These are phyloP conservation scores for Epichloe bromicola DNA, from an alignment of 2,329 filamentous ascomycete species.

Conservation along the genomic window DNA sequence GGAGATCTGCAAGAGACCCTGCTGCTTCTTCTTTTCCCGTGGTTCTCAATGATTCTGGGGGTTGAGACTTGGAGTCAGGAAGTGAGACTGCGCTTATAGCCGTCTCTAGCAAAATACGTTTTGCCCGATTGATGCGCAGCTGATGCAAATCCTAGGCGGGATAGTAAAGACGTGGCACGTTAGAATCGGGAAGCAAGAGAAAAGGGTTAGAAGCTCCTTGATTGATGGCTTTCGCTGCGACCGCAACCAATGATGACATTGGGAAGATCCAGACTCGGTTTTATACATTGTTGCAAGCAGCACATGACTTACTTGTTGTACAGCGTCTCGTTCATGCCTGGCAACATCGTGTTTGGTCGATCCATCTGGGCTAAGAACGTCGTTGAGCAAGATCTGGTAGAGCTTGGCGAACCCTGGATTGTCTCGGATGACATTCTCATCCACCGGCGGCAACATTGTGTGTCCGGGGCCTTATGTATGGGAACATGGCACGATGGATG, in stretches of 20 bases:
- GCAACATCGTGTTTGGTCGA: slow-evolving; percentile 40
- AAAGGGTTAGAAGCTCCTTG: too few species aligned
- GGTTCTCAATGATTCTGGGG: slow-evolving; percentile 6
- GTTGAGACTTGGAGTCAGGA: slow-evolving; percentile 9
- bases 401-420: slow-evolving; percentile 50
- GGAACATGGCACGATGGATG: background rate
- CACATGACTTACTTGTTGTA: slow-evolving; percentile 30
- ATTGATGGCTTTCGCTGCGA: background rate
- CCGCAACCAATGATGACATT: background rate
- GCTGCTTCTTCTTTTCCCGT: slow-evolving; percentile 17
- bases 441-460: slow-evolving; percentile 45
- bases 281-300: background rate
- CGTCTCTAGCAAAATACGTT: slow-evolving; percentile 35
- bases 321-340: slow-evolving; percentile 34
- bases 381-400: slow-evolving; percentile 39
- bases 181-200: background rate
- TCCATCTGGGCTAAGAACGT: slow-evolving; percentile 43
- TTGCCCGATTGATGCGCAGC: slow-evolving; percentile 34
- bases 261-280: too few species aligned
- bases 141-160: slow-evolving; percentile 32
- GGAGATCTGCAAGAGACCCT: slow-evolving; percentile 36
- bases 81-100: slow-evolving; percentile 35
- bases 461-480: background rate
- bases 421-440: slow-evolving; percentile 36
- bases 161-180: background rate